Base-by-base conservation (phyloP, 257 asterid species). In the Capsicum pubescens region DNA sequence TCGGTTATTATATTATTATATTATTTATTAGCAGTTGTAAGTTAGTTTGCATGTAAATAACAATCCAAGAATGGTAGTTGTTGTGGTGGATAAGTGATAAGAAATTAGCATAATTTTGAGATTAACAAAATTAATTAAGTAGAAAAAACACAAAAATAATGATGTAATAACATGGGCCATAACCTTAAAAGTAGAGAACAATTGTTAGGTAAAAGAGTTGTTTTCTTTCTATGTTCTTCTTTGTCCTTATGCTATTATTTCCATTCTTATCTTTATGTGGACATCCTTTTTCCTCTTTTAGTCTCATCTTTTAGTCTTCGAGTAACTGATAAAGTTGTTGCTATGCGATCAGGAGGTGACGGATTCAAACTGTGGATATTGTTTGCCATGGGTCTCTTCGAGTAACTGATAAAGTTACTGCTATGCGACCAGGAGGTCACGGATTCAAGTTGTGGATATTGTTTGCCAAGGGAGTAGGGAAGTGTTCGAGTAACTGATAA, bases 11-110 rank as follows among this genome's bases (percentile, higher is more conserved):
- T 26, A 26, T 26, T 26, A 26, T 26, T 26, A 26, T 26, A 26
- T 26, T 26, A 26, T 26, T 26, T 26, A 26, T 66, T 26, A 12
- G 11, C 11, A 11, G 48, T 36, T 39, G 76, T 8, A 35, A 67
- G 74, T 68, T 36, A 36, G 26, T 68, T 14, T 68, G 77, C 52
- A 7, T 66, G 14, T 8, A 36, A 36, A 15, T 42, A 70, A 70
- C 44, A 42, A 69, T 69, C 36, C 79, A 70, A 44, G 5, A 44
- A 9, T 71, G 57, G 10, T 71, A 2, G 79, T 2, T 71, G 58
- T 71, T 71, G 79, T 71, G 36, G 79, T 71, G 36, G 79, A 71
- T 71, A 44, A 71, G 79, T 71, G 17, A 71, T 9, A 17, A 44
- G 36, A 15, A 71, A 44, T 71, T n/a, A 70, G 79, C 44, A 70